Evolutionary conservation across 257 asterid genomes (phyloP).

Genomic region (Agastache rugosa): DNA sequence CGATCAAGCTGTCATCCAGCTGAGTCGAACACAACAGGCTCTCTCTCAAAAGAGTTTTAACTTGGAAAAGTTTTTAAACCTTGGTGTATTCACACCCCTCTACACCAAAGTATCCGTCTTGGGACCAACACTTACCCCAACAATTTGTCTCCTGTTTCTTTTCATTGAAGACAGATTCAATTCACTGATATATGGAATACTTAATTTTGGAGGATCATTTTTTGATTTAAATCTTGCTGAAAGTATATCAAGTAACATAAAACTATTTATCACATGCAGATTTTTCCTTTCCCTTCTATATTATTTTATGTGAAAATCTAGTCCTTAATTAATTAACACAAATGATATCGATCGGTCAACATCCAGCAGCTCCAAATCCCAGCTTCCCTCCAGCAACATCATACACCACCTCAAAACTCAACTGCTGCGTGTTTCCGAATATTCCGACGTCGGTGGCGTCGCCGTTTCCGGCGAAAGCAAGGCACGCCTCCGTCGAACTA

Average conservation of each 20-base stretch:
- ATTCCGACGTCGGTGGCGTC: slow-evolving; percentile 49
- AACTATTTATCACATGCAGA: background rate
- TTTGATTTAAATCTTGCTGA: background rate
- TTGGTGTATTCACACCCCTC: no score
- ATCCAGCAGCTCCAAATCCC: slow-evolving; percentile 69
- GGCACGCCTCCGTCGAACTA: slow-evolving; percentile 45
- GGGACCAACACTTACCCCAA: no score
- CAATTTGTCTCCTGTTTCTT: background rate
- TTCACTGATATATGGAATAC: background rate
- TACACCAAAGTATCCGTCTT: no score
- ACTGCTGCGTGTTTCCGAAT: slow-evolving; percentile 75
- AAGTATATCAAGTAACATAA: slow-evolving; percentile 1
- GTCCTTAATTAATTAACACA: background rate
- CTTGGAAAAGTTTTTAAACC: no score
- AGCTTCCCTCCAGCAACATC: slow-evolving; percentile 76
- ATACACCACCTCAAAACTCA: slow-evolving; percentile 66
- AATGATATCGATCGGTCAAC: slow-evolving; percentile 17
- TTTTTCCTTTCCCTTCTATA: background rate
- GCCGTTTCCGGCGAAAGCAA: slow-evolving; percentile 69
- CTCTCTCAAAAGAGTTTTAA: no score
- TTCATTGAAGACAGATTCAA: background rate
- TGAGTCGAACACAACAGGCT: no score
- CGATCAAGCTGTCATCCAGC: no score
- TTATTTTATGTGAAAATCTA: background rate
- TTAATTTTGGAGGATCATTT: background rate